A percentile compares a stretch with the other conserved stretches of the same genome.
These are phyloP conservation scores for Aurifilum marmelostoma DNA, from an alignment of 2,329 filamentous ascomycete species.

Conservation along the genomic window DNA sequence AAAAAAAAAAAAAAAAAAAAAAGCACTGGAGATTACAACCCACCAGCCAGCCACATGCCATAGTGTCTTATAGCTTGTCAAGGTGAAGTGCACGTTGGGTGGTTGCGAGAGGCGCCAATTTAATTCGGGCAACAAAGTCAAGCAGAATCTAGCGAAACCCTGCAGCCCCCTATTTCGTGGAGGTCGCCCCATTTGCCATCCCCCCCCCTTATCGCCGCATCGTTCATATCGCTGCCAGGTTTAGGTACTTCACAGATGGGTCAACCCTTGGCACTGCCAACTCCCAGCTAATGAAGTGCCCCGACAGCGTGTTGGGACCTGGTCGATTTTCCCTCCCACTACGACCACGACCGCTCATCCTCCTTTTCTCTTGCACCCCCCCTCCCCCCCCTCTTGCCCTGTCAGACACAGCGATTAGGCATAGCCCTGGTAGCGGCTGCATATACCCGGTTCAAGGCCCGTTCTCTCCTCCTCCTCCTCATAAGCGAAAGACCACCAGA, in stretches of 20 bases:
- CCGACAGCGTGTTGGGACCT: constrained; percentile 9
- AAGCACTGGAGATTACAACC: neutral
- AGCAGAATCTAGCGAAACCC: constrained; percentile 9
- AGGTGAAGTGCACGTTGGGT: neutral
- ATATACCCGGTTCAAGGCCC: constrained; percentile 6
- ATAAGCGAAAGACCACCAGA: constrained; percentile 1
- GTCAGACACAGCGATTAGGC: constrained; percentile 8
- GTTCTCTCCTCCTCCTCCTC: neutral
- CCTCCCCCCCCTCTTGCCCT: neutral
- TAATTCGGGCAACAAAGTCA: constrained; percentile 1
- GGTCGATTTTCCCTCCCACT: constrained; percentile 4
- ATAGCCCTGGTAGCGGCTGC: constrained; percentile 8
- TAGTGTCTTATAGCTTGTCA: constrained; percentile 7
- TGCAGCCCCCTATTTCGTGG: constrained; percentile 12
- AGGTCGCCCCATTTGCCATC: constrained; percentile 5
- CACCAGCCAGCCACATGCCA: constrained; percentile 11
- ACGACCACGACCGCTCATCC: constrained; percentile 11
- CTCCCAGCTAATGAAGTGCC: constrained; percentile 5
- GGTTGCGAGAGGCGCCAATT: constrained; percentile 1
- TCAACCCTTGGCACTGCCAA: constrained; percentile 15
- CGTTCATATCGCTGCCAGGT: constrained; percentile 8
- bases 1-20: neutral
- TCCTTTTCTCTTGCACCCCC: neutral
- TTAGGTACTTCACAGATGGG: constrained; percentile 10
- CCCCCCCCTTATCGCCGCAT: constrained; percentile 12